Evolutionary conservation across 2,329 filamentous ascomycete genomes (phyloP).

Genomic region (Pseudogymnoascus destructans): DNA sequence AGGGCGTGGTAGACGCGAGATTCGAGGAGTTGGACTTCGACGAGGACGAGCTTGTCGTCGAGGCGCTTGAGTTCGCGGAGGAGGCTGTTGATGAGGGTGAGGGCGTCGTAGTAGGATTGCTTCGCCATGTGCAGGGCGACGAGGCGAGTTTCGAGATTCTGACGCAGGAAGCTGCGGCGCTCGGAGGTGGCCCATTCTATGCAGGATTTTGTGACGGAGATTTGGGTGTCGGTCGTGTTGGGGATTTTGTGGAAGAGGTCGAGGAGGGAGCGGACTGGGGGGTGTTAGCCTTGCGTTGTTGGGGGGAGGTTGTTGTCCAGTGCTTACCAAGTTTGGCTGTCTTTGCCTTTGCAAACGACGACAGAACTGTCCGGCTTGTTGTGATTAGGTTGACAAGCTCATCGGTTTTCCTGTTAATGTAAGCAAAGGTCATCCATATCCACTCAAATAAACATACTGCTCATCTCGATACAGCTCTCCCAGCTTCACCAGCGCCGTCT

Average conservation of each 20-base stretch:
- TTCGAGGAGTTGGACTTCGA: conserved; percentile 95
- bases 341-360: conserved; percentile 97
- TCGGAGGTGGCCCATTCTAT: conserved; percentile 98
- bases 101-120: conserved; percentile 91
- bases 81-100: conserved; percentile 91
- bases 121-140: conserved; percentile 94
- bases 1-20: conserved; percentile 95
- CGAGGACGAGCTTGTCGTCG: conserved; percentile 94
- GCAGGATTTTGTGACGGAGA: conserved; percentile 91
- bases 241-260: conserved; percentile 91
- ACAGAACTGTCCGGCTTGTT: conserved; percentile 80
- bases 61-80: conserved; percentile 94
- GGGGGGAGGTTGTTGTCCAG: conserved; percentile 1
- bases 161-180: conserved; percentile 87
- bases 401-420: conserved; percentile 51
- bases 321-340: conserved; percentile 85
- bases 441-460: conserved; percentile 42
- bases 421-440: conserved; percentile 17
- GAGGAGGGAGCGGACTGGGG: conserved; percentile 80
- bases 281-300: conserved; percentile 3
- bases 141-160: conserved; percentile 93
- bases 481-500: conserved; percentile 73
- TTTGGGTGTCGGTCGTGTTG: conserved; percentile 87
- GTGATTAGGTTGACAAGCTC: conserved; percentile 83
- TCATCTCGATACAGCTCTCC: conserved; percentile 88